Conservation (phyloP, 805 yeast genomes). For the Pichia membranifaciens region DNA sequence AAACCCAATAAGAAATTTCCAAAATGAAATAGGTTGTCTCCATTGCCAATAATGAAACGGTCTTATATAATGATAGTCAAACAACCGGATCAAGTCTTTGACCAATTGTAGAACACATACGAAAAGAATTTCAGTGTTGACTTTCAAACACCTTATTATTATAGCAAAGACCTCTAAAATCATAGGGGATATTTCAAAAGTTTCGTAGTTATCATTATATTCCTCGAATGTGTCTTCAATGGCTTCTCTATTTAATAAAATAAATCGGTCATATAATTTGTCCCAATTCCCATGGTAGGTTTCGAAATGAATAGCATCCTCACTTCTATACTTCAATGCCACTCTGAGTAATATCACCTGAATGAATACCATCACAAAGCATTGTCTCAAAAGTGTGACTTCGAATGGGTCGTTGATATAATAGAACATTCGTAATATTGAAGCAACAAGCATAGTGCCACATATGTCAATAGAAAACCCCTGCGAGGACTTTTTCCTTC, state of each 20-base stretch:
- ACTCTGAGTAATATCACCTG: conserved; percentile 61
- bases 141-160: conserved; percentile 13
- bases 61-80: conserved; percentile 64
- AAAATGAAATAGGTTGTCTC: conserved; percentile 31
- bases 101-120: conserved; percentile 19
- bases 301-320: conserved; percentile 36
- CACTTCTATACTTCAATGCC: conserved; percentile 52
- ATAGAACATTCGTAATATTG: conserved; percentile 67
- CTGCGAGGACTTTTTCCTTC: conserved; percentile 53
- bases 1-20: conserved; percentile 46
- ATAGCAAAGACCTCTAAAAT: conserved; percentile 11
- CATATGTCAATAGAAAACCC: conserved; percentile 93
- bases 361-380: conserved; percentile 77
- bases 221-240: conserved; percentile 11
- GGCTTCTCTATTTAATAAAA: conserved; percentile 16
- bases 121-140: conserved; percentile 15
- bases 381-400: conserved; percentile 68
- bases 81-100: conserved; percentile 46
- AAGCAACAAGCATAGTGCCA: conserved; percentile 80
- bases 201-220: conserved; percentile 8
- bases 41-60: conserved; percentile 83
- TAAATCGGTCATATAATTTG: conserved; percentile 27
- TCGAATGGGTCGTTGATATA: conserved; percentile 80
- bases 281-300: conserved; percentile 26
- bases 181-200: not conserved